Percentiles rank a stretch among this genome's conserved stretches.
phyloP scores from a whole-genome alignment of 2,329 filamentous ascomycete species.

The Didymella pinodella region DNA sequence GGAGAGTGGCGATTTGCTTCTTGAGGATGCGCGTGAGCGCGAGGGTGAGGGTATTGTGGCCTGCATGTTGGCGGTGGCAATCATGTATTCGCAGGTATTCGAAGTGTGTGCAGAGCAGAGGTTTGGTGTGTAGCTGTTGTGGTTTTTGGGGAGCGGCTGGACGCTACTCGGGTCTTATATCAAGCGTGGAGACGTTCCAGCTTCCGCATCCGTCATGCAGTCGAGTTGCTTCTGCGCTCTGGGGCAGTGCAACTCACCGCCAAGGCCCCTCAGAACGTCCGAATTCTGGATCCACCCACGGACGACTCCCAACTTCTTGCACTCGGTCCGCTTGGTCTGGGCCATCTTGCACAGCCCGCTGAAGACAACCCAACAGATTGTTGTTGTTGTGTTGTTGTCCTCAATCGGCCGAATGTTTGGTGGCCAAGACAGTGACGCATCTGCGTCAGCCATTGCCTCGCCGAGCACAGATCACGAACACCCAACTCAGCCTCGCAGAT shows the following conservation, averaged over 20 bases:
- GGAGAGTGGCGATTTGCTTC: constrained; percentile 62
- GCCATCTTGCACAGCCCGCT: constrained; percentile 21
- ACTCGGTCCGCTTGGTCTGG: constrained; percentile 12
- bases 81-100: constrained; percentile 16
- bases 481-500: constrained; percentile 38
- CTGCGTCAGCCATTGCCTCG: constrained; percentile 13
- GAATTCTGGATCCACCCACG: constrained; percentile 18
- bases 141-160: constrained; percentile 25
- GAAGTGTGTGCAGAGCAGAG: not conserved
- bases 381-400: constrained; percentile 9
- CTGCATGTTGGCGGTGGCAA: constrained; percentile 41
- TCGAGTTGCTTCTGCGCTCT: constrained; percentile 16
- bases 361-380: not conserved
- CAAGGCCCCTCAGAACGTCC: constrained; percentile 28
- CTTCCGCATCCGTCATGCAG: constrained; percentile 28
- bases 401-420: constrained; percentile 26
- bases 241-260: constrained; percentile 25
- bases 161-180: constrained; percentile 35
- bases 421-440: constrained; percentile 23
- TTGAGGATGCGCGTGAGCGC: constrained; percentile 47
- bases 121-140: constrained; percentile 19
- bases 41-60: constrained; percentile 41
- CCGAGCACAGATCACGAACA: constrained; percentile 11
- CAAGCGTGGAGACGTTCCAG: constrained; percentile 25
- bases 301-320: constrained; percentile 9